These are phyloP conservation scores for Fusarium bactridioides DNA, from an alignment of 2,329 filamentous ascomycete genomes.

Conservation along the genomic window DNA sequence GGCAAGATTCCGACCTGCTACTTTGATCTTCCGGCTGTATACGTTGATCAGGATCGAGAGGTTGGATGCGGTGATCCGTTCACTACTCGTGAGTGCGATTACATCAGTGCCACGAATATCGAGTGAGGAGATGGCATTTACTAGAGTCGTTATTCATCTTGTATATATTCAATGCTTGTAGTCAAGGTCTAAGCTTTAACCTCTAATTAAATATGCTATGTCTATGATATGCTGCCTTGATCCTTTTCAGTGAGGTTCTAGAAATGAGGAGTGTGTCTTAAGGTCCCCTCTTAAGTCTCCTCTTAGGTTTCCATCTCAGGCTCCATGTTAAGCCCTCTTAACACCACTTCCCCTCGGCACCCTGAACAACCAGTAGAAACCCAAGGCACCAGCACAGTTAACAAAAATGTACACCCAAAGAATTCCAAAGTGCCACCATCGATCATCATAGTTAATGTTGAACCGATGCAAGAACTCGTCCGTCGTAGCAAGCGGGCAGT, in stretches of 20 bases:
- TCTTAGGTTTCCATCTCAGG: neutral
- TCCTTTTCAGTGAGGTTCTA: no score
- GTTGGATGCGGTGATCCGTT: neutral
- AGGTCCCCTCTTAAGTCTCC: neutral
- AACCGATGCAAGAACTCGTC: conserved; percentile 50
- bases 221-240: neutral
- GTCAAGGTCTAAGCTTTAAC: rapidly evolving
- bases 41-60: conserved; percentile 5
- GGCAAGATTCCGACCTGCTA: conserved; percentile 18
- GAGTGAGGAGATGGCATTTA: rapidly evolving
- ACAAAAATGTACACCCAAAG: conserved; percentile 61
- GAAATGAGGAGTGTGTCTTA: neutral
- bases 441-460: conserved; percentile 55
- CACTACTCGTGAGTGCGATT: neutral
- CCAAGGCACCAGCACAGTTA: conserved; percentile 56
- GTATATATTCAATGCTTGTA: rapidly evolving
- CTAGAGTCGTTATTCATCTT: neutral
- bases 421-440: conserved; percentile 66
- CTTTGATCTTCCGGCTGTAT: conserved; percentile 17
- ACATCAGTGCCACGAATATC: neutral
- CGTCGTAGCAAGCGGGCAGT: conserved; percentile 49
- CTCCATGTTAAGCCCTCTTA: conserved; percentile 8
- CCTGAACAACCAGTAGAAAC: conserved; percentile 56
- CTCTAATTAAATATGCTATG: neutral
- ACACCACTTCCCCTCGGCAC: conserved; percentile 43